Evolutionary conservation across 352 stramenopile genomes (phyloP).

Genomic region (Phytophthora rubi): DNA sequence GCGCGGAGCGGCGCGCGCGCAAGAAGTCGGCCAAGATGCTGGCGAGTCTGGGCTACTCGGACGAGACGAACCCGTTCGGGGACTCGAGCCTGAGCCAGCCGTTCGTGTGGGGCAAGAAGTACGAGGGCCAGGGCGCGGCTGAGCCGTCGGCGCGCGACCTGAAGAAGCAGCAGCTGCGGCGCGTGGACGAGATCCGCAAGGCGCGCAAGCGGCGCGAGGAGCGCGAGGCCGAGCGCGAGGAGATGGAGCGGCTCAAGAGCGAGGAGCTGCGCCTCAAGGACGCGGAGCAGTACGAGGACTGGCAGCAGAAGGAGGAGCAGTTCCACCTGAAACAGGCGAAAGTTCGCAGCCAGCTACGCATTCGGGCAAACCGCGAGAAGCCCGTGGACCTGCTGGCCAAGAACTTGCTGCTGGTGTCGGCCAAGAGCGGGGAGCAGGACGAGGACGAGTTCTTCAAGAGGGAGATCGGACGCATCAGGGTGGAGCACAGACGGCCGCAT

Average conservation of each 20-base stretch:
- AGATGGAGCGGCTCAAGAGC: conserved; percentile 95
- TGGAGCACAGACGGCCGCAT: conserved; percentile 80
- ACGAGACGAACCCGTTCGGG: conserved; percentile 98
- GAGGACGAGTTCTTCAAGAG: conserved; percentile 42
- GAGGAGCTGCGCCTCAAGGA: conserved; percentile 96
- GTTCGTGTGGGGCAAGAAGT: conserved; percentile 99
- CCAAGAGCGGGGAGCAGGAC: conserved; percentile 54
- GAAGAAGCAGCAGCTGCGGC: conserved; percentile 77
- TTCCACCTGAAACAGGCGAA: conserved; percentile 96
- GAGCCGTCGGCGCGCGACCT: conserved; percentile 57
- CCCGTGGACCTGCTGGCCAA: conserved; percentile 98
- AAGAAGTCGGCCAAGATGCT: conserved; percentile 83
- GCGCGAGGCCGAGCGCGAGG: conserved; percentile 91
- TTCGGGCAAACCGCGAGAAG: conserved; percentile 92
- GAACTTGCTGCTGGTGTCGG: conserved; percentile 97
- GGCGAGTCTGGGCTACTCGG: conserved; percentile 95
- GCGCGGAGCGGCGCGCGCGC: conserved; percentile 58
- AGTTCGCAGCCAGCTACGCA: conserved; percentile 90
- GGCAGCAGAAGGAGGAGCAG: conserved; percentile 98
- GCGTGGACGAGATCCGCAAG: conserved; percentile 97
- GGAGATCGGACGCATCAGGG: conserved; percentile 61
- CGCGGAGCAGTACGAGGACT: conserved; percentile 97
- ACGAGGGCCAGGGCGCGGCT: conserved; percentile 49
- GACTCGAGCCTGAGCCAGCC: conserved; percentile 97
- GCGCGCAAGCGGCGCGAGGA: conserved; percentile 90